These are phyloP conservation scores for Lepraria neglecta DNA, from an alignment of 495 filamentous ascomycete genomes.

Conservation along the genomic window DNA sequence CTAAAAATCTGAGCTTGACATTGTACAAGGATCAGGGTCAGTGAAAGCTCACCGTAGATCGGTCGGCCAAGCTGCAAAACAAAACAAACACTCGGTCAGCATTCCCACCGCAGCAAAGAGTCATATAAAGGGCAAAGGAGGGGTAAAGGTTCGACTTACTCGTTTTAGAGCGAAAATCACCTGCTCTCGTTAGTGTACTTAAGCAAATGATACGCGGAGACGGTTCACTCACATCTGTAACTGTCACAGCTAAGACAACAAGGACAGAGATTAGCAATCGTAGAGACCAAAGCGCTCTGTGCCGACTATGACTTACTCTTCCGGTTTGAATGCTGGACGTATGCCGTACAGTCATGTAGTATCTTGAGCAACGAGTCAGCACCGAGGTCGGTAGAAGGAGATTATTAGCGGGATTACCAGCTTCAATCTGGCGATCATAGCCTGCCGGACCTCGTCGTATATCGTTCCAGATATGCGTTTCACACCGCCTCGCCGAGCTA, in stretches of 20 bases:
- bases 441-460: constrained; percentile 62
- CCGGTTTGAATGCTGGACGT: constrained; percentile 43
- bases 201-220: neutral
- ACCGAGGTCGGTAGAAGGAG: neutral
- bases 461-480: constrained; percentile 62
- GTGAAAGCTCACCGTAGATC: constrained; percentile 31
- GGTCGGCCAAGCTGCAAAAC: constrained; percentile 31
- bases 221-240: constrained; percentile 51
- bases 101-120: neutral
- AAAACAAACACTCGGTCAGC: constrained; percentile 1
- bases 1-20: neutral
- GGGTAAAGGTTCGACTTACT: constrained; percentile 30
- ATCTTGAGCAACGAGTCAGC: constrained; percentile 37
- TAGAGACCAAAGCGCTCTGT: constrained; percentile 12
- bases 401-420: constrained; percentile 38
- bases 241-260: constrained; percentile 43
- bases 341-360: constrained; percentile 43
- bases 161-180: constrained; percentile 54
- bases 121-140: neutral
- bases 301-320: constrained; percentile 40
- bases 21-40: neutral
- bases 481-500: constrained; percentile 73
- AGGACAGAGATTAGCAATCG: neutral
- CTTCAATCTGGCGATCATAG: constrained; percentile 48
- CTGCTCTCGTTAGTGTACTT: constrained; percentile 33